A percentile compares a stretch with the other conserved stretches of the same genome.
These are phyloP conservation scores for Lepidium sativum DNA, from an alignment of 345 rosid species.

Conservation along the genomic window DNA sequence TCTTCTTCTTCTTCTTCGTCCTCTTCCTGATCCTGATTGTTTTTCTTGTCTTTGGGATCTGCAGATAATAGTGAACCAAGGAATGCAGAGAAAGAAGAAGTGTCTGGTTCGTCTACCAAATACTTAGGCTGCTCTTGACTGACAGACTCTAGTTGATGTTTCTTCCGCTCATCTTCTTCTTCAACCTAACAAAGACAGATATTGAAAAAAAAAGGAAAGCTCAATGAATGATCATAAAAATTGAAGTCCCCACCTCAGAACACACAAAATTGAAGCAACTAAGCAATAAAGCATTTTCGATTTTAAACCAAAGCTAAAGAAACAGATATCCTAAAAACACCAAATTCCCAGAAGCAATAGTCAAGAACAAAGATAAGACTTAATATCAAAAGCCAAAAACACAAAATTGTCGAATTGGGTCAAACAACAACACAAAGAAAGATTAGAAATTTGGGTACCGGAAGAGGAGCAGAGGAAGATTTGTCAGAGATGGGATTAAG, in stretches of 20 bases:
- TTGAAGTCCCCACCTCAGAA: background rate
- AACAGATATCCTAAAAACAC: background rate
- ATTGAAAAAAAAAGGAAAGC: too few relatives aligned
- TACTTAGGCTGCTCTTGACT: constrained; percentile 38
- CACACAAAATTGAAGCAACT: background rate
- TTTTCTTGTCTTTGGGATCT: constrained; percentile 21
- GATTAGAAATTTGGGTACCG: constrained; percentile 25
- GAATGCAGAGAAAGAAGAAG: constrained; percentile 90
- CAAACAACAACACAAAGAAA: background rate
- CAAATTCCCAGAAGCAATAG: background rate
- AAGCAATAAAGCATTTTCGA: background rate
- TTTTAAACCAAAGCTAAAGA: background rate
- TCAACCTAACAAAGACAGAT: constrained; percentile 36
- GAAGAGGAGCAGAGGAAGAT: constrained; percentile 39
- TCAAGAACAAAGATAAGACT: background rate
- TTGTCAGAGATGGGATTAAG: constrained; percentile 93
- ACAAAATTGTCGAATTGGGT: background rate
- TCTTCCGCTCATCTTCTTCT: constrained; percentile 35
- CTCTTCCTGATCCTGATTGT: constrained; percentile 29
- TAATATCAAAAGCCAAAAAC: too few relatives aligned
- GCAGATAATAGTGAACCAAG: constrained; percentile 74
- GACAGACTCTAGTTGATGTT: constrained; percentile 38
- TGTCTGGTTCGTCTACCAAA: constrained; percentile 69
- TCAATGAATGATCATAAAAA: too few relatives aligned
- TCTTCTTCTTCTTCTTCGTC: constrained; percentile 42